Percentiles rank a stretch among this genome's conserved stretches.
These are phyloP conservation scores for Cladobotryum protrusum DNA, from an alignment of 2,329 filamentous ascomycete genomes.

Conservation along the genomic window DNA sequence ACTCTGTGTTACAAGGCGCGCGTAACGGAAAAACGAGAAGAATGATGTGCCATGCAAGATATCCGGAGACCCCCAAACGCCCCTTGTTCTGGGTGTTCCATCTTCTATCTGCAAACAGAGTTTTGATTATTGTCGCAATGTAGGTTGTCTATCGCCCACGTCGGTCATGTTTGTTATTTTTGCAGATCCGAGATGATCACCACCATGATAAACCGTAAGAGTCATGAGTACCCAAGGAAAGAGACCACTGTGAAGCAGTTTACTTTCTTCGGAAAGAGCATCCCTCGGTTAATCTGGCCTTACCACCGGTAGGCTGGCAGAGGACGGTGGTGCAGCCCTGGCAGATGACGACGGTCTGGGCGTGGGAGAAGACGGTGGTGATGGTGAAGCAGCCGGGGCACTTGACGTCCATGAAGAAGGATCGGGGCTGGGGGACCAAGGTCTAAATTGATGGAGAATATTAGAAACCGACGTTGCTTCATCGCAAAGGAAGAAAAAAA, in stretches of 20 bases:
- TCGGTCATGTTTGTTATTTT: conserved; percentile 41
- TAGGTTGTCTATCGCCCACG: conserved; percentile 44
- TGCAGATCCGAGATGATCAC: conserved; percentile 56
- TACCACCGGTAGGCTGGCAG: conserved; percentile 98
- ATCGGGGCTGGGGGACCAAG: conserved; percentile 92
- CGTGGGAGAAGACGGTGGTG: conserved; percentile 99
- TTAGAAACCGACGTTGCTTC: conserved; percentile 15
- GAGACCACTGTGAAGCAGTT: conserved; percentile 47
- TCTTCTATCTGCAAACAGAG: conserved; percentile 63
- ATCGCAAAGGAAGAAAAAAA: too few relatives aligned
- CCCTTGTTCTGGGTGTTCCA: conserved; percentile 59
- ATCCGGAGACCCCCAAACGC: conserved; percentile 75
- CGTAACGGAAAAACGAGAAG: conserved; percentile 41
- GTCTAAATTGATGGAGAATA: conserved; percentile 46
- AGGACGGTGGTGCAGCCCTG: conserved; percentile 98
- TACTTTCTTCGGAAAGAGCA: conserved; percentile 99
- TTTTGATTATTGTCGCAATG: conserved; percentile 40
- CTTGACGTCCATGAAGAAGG: conserved; percentile 99
- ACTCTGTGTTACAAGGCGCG: conserved; percentile 40
- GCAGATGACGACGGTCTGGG: conserved; percentile 99
- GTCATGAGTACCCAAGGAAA: conserved; percentile 44
- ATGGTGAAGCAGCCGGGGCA: conserved; percentile 99
- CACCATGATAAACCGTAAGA: conserved; percentile 42
- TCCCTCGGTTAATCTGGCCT: conserved; percentile 97
- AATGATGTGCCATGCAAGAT: conserved; percentile 63